These are phyloP conservation scores for Camellia japonica DNA, from an alignment of 148 eudicot species.

Conservation along the genomic window DNA sequence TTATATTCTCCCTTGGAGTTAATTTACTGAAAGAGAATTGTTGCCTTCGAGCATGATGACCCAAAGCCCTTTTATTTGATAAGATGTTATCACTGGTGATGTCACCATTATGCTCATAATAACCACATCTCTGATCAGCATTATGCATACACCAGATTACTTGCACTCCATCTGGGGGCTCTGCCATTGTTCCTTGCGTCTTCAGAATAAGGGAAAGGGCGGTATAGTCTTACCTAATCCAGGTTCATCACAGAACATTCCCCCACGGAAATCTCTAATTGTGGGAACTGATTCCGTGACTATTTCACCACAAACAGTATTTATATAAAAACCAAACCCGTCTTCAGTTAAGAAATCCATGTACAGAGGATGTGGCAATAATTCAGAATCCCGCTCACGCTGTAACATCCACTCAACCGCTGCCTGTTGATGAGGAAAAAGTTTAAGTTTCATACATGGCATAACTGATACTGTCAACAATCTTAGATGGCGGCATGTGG, in stretches of 20 bases:
- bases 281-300: conserved; percentile 52
- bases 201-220: conserved; percentile 90
- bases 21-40: conserved; percentile 50
- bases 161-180: conserved; percentile 63
- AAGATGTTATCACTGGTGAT: conserved; percentile 26
- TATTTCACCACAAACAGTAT: conserved; percentile 72
- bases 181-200: conserved; percentile 85
- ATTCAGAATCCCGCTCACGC: conserved; percentile 67
- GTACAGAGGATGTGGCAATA: conserved; percentile 68
- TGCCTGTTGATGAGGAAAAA: conserved; percentile 92
- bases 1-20: conserved; percentile 28
- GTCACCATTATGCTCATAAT: conserved; percentile 63
- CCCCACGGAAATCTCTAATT: conserved; percentile 76
- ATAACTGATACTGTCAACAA: conserved; percentile 64
- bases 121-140: conserved; percentile 76
- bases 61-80: conserved; percentile 34
- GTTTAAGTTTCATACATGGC: conserved; percentile 90
- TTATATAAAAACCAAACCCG: conserved; percentile 58
- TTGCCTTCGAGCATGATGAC: conserved; percentile 53
- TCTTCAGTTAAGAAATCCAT: conserved; percentile 59
- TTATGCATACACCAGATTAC: conserved; percentile 64
- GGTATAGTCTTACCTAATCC: conserved; percentile 97
- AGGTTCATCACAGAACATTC: conserved; percentile 98
- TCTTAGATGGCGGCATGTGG: conserved; percentile 79
- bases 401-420: conserved; percentile 99